A percentile compares a stretch with the other conserved stretches of the same genome.
Conservation (phyloP, 2,329 filamentous ascomycete species). For the Westerdykella ornata region DNA sequence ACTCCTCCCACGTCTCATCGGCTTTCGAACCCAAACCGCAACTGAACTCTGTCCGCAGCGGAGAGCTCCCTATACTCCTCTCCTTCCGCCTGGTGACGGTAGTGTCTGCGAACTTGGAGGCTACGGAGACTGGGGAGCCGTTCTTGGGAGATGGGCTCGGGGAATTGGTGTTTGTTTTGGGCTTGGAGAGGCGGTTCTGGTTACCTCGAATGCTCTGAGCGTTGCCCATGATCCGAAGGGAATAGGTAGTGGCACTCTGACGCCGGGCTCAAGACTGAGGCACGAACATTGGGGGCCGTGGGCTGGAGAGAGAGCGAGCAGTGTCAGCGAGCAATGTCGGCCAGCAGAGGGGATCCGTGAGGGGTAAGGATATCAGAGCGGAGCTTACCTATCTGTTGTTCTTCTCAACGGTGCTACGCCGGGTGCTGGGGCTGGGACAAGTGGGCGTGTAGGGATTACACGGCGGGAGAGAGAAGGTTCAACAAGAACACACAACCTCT, state of each 20-base stretch:
- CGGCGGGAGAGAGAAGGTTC: too few species aligned
- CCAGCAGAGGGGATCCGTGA: too few species aligned
- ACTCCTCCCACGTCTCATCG: slow-evolving; percentile 16
- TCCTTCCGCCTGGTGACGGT: slow-evolving; percentile 25
- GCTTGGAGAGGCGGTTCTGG: slow-evolving; percentile 30
- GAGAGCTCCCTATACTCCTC: slow-evolving; percentile 24
- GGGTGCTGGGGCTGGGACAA: too few species aligned
- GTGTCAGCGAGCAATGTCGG: slow-evolving; percentile 5
- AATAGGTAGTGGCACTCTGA: neutral
- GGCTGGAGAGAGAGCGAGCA: slow-evolving; percentile 10
- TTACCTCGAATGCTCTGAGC: slow-evolving; percentile 15
- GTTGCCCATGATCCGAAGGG: slow-evolving; percentile 22
- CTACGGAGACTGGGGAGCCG: slow-evolving; percentile 18
- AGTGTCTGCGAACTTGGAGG: slow-evolving; percentile 22
- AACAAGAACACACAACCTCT: too few species aligned
- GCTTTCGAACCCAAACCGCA: slow-evolving; percentile 11
- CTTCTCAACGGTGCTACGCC: too few species aligned
- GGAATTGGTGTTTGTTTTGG: slow-evolving; percentile 34
- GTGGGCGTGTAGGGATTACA: too few species aligned
- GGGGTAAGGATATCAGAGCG: too few species aligned
- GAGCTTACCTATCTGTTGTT: too few species aligned
- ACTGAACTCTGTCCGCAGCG: slow-evolving; percentile 20
- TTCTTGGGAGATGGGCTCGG: slow-evolving; percentile 8
- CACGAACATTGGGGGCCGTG: slow-evolving; percentile 18
- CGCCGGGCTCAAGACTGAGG: slow-evolving; percentile 5